Conservation (phyloP, 176 grass and related monocot species). For the Elaeis guineensis region DNA sequence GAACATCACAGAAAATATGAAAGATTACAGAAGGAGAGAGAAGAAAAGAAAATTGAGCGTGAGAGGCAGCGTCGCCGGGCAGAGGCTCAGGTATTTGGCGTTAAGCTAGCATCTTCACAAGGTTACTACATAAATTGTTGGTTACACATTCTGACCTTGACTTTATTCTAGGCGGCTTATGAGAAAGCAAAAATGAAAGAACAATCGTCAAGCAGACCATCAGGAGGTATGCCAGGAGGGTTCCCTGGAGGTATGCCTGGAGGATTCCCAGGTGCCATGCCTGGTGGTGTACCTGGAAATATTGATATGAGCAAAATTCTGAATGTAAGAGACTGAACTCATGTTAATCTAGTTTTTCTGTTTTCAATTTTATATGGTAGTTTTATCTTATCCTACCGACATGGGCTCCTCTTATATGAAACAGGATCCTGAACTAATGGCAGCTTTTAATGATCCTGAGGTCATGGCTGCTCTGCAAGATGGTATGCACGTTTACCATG, state of each 20-base stretch:
- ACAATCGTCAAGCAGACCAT: constrained; percentile 55
- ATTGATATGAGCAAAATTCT: constrained; percentile 88
- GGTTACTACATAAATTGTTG: too few relatives aligned
- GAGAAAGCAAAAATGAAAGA: constrained; percentile 84
- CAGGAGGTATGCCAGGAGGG: too few relatives aligned
- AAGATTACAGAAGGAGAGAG: constrained; percentile 66
- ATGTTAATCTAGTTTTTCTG: not conserved
- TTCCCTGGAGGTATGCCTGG: too few relatives aligned
- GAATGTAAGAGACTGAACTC: constrained; percentile 40
- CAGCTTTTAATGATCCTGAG: constrained; percentile 81
- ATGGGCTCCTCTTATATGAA: constrained; percentile 1
- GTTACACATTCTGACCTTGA: not conserved
- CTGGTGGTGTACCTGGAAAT: constrained; percentile 51
- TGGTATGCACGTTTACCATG: constrained; percentile 33
- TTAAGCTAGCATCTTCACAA: not conserved
- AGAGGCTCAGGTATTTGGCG: constrained; percentile 67
- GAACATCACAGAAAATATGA: constrained; percentile 95
- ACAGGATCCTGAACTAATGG: constrained; percentile 86
- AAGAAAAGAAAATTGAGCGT: constrained; percentile 76
- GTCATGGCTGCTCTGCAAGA: constrained; percentile 90
- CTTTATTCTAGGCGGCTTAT: constrained; percentile 68
- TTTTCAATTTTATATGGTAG: not conserved
- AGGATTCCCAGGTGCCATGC: constrained; percentile 31
- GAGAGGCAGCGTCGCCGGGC: constrained; percentile 58
- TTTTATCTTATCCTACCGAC: not conserved